A percentile compares a stretch with the other conserved stretches of the same genome.
Evolutionary conservation across 2,329 filamentous ascomycete species (phyloP).

Genomic region (Rhynchosporium agropyri): DNA sequence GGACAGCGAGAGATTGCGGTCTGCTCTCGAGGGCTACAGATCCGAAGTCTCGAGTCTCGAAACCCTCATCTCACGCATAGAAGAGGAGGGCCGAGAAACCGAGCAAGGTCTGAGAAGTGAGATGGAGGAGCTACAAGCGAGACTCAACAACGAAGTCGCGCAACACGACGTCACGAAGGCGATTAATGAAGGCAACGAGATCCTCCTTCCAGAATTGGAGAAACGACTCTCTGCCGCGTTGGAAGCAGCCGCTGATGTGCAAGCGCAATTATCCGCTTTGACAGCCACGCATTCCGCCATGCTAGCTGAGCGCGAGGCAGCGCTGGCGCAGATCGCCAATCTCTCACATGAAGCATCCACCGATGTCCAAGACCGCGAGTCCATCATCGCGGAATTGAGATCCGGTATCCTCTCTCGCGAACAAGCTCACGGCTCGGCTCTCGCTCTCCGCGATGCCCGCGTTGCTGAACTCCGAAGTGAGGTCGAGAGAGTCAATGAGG

Average conservation of each 20-base stretch:
- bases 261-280: slow-evolving; percentile 43
- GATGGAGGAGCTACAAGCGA: slow-evolving; percentile 35
- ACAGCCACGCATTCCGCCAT: slow-evolving; percentile 18
- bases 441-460: slow-evolving; percentile 55
- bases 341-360: neutral
- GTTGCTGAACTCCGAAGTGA: slow-evolving; percentile 53
- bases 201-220: slow-evolving; percentile 49
- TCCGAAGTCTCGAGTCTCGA: slow-evolving; percentile 59
- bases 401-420: slow-evolving; percentile 24
- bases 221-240: slow-evolving; percentile 48
- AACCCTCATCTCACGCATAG: slow-evolving; percentile 52
- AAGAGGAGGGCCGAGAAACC: slow-evolving; percentile 42
- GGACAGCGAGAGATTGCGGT: slow-evolving; percentile 53
- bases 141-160: slow-evolving; percentile 44
- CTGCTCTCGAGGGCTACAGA: slow-evolving; percentile 55
- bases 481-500: slow-evolving; percentile 50
- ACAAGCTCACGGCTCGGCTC: slow-evolving; percentile 47
- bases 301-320: slow-evolving; percentile 25
- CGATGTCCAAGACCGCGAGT: slow-evolving; percentile 34
- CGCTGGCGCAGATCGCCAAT: slow-evolving; percentile 1
- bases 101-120: slow-evolving; percentile 29
- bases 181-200: slow-evolving; percentile 45
- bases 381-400: slow-evolving; percentile 35
- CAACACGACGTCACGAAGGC: slow-evolving; percentile 37
- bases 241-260: slow-evolving; percentile 46